Evolutionary conservation across 176 grass and related monocot species (phyloP).

Genomic region (Eleusine coracana): DNA sequence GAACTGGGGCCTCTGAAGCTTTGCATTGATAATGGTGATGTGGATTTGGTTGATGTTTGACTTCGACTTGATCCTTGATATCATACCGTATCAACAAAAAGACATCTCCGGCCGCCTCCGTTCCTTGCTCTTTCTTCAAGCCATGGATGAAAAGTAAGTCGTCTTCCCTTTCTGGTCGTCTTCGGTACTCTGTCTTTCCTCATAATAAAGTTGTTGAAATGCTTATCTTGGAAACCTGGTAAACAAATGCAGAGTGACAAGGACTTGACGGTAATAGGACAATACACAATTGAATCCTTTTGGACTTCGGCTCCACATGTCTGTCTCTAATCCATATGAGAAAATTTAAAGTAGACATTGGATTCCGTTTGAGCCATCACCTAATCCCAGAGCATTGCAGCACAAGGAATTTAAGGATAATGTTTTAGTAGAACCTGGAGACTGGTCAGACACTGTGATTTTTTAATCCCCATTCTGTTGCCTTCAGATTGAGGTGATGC

Average conservation of each 20-base stretch:
- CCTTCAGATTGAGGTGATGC: conserved; percentile 19
- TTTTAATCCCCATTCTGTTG: conserved; percentile 19
- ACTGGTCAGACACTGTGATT: conserved; percentile 1
- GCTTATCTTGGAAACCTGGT: not conserved
- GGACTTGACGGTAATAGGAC: not conserved
- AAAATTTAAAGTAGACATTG: not conserved
- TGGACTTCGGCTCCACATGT: not conserved
- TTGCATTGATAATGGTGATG: conserved; percentile 10
- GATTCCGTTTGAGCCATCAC: not conserved
- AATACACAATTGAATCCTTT: not conserved
- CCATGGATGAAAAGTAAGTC: not conserved
- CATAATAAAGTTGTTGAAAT: not conserved
- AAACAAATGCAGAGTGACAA: not conserved
- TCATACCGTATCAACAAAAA: not conserved
- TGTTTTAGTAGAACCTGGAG: not conserved
- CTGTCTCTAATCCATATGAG: not conserved
- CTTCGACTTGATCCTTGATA: not conserved
- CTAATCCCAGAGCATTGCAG: not conserved
- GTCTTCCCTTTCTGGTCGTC: no score
- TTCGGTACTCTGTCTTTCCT: not conserved
- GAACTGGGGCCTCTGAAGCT: not conserved
- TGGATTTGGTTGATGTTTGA: conserved; percentile 41
- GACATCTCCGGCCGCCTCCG: not conserved
- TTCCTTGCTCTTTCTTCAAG: conserved; percentile 48
- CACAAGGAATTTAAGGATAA: not conserved